These are phyloP conservation scores for Planoprotostelium fungivorum DNA, from an alignment of 78 protist species.

Conservation along the genomic window DNA sequence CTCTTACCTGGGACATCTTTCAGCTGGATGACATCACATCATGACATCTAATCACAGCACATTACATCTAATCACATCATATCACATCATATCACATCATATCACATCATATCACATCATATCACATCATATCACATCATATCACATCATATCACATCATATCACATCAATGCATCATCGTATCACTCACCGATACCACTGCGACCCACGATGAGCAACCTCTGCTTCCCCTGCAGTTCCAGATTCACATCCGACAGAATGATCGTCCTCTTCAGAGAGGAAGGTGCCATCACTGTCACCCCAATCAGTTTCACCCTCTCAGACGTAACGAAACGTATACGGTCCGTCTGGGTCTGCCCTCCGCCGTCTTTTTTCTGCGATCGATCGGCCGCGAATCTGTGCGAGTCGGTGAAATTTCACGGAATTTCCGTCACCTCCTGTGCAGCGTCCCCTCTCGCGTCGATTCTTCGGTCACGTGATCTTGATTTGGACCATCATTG, in stretches of 20 bases:
- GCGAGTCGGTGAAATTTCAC: not conserved
- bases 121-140: too few relatives aligned
- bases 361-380: too few relatives aligned
- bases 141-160: too few relatives aligned
- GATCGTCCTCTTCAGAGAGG: not conserved
- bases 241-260: not conserved
- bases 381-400: too few relatives aligned
- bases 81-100: too few relatives aligned
- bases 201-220: not conserved
- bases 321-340: not conserved
- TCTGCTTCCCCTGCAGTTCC: not conserved
- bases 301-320: not conserved
- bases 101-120: too few relatives aligned
- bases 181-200: not conserved
- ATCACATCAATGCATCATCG: not conserved
- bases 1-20: conserved; percentile 48
- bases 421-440: not conserved
- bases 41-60: too few relatives aligned
- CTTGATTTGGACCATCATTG: not conserved
- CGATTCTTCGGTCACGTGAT: not conserved
- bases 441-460: not conserved
- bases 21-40: too few relatives aligned
- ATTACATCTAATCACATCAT: too few relatives aligned
- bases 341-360: not conserved
- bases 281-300: not conserved